A percentile compares a stretch with the other conserved stretches of the same genome.
Conservation (phyloP, 176 grass and related monocot genomes). For the Avena insularis region DNA sequence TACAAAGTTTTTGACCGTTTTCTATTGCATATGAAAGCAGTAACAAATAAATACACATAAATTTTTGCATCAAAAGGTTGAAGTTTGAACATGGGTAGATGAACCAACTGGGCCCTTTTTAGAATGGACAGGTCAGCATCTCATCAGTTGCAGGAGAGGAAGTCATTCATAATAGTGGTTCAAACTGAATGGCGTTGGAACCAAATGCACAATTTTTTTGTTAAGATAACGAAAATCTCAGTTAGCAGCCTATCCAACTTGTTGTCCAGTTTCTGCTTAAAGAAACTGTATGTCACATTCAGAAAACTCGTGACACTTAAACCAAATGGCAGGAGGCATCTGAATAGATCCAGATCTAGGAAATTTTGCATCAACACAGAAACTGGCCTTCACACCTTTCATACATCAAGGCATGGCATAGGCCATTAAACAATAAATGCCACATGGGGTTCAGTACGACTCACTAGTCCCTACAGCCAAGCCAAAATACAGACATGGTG, state of each 20-base stretch:
- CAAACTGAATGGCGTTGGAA: neutral
- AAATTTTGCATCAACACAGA: neutral
- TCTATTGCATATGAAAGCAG: neutral
- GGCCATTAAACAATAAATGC: constrained; percentile 32
- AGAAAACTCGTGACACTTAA: neutral
- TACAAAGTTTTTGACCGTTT: neutral
- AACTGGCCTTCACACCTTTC: neutral
- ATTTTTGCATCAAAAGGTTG: neutral
- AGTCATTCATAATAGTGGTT: neutral
- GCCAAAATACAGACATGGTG: neutral
- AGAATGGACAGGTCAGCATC: neutral
- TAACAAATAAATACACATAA: neutral
- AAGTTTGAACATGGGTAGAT: neutral
- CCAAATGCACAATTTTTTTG: neutral
- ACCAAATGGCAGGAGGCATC: neutral
- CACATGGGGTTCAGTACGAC: constrained; percentile 2
- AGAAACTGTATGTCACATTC: neutral
- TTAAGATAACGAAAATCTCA: neutral
- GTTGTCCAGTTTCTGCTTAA: neutral
- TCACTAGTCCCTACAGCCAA: neutral
- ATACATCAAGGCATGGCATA: neutral
- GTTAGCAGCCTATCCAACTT: neutral
- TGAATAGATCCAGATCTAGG: constrained; percentile 19
- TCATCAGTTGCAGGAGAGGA: neutral
- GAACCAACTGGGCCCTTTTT: neutral